Percentiles rank a stretch among this genome's conserved stretches.
Evolutionary conservation across 139 green algal genomes (phyloP).

Genomic region (Tetraselmis chui): DNA sequence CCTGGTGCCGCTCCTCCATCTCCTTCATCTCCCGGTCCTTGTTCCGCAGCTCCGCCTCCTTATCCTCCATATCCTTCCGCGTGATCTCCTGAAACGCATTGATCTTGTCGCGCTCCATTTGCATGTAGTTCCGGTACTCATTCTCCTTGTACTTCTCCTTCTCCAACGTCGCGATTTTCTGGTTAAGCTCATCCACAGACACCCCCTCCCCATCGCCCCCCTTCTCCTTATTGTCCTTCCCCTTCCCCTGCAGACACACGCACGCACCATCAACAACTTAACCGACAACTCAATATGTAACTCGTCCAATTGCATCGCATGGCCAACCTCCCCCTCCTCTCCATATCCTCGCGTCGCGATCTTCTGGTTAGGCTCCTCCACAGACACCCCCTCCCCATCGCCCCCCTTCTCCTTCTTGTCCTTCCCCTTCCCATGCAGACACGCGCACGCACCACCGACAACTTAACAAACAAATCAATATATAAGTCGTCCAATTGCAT

Average conservation of each 20-base stretch:
- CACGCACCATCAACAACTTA: background rate
- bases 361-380: constrained; percentile 72
- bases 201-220: constrained; percentile 49
- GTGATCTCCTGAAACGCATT: constrained; percentile 87
- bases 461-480: background rate
- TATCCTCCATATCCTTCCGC: constrained; percentile 81
- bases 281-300: background rate
- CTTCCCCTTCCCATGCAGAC: too few species aligned
- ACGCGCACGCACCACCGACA: too few species aligned
- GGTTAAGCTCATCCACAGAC: constrained; percentile 67
- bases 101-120: constrained; percentile 91
- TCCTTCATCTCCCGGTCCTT: constrained; percentile 86
- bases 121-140: constrained; percentile 85
- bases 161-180: constrained; percentile 69
- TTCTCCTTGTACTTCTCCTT: constrained; percentile 83
- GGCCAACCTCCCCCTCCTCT: too few species aligned
- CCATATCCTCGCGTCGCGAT: too few species aligned
- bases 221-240: constrained; percentile 30
- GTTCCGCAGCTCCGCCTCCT: constrained; percentile 68
- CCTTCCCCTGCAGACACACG: constrained; percentile 12
- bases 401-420: too few species aligned
- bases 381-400: constrained; percentile 53
- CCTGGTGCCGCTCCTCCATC: constrained; percentile 77
- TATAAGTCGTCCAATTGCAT: background rate
- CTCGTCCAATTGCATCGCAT: background rate